Evolutionary conservation across 306 rosid species (phyloP), one percentile per base, ranked within the genome.

Genomic region (Sicyos baderoa): DNA sequence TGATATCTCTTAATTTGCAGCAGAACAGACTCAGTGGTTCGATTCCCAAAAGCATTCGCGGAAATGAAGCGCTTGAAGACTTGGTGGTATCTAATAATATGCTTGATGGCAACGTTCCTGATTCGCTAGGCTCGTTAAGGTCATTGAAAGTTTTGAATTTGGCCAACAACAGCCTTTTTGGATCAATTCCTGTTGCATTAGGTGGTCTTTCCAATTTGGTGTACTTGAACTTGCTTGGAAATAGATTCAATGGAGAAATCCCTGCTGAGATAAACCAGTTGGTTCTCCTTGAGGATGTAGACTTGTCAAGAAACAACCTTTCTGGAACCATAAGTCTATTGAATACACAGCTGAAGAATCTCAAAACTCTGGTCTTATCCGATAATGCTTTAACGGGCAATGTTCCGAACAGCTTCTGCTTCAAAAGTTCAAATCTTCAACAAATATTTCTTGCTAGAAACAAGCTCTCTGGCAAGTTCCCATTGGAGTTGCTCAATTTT

Each of bases 101-200:
- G 77, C 85, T 93, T 22, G 78, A 82, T 68, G 89, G 97, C 58
- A 81, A 81, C 44, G 75, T 93, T 66, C 87, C 96, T 58, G 76
- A 82, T 71, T 77, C 88, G 22, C 44, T 86, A 42, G 94, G 91
- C 73, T 83, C 80, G 18, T 84, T 93, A 23, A 76, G 66, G 70
- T 77, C 90, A 58, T 72, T 93, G 60, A 76, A 77, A 55, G 77
- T 85, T 74, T 78, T 93, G 74, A 93, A 93, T 68, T 81, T 93
- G 18, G 99, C 94, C 18, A 93, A 93, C 75, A 93, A 93, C 77
- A 81, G 77, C 75, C 79, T 93, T 23, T 86, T 96, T 73, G 99
- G 97, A 18, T 68, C 85, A 53, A 90, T 93, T 82, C 97, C 99
- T 40, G 48, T 29, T 13, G 70, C 81, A 29, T 74, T 93, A 54